These are phyloP conservation scores for Xenosphaeropsis pyriputrescens DNA, from an alignment of 2,329 filamentous ascomycete genomes.

Conservation along the genomic window DNA sequence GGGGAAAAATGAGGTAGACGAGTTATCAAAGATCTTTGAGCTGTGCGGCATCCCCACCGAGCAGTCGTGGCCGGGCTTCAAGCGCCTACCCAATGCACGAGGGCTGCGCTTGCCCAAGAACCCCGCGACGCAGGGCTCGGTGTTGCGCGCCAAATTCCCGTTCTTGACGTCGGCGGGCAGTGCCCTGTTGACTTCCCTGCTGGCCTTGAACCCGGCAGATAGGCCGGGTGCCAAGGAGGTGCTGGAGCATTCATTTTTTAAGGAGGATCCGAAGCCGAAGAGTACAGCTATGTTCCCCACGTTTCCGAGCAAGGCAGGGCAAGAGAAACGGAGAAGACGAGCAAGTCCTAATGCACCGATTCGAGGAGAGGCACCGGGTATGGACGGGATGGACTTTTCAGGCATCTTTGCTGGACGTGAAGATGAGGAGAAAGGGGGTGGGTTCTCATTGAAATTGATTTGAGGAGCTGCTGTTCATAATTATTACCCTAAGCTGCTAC, in stretches of 20 bases:
- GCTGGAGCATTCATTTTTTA: constrained; percentile 72
- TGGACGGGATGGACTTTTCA: constrained; percentile 48
- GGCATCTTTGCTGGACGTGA: constrained; percentile 56
- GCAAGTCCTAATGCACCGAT: constrained; percentile 74
- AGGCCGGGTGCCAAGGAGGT: constrained; percentile 62
- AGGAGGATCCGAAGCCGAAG: constrained; percentile 80
- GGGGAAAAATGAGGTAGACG: constrained; percentile 84
- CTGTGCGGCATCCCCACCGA: constrained; percentile 79
- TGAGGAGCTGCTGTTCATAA: constrained; percentile 4
- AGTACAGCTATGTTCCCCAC: constrained; percentile 88
- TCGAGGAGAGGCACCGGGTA: constrained; percentile 46
- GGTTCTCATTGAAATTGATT: constrained; percentile 51
- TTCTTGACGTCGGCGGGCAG: constrained; percentile 65
- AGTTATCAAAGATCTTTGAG: constrained; percentile 76
- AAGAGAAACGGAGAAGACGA: constrained; percentile 62
- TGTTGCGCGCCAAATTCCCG: constrained; percentile 67
- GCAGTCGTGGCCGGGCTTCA: constrained; percentile 73
- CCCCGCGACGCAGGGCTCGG: constrained; percentile 23
- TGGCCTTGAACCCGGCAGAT: constrained; percentile 58
- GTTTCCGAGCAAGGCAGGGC: constrained; percentile 87
- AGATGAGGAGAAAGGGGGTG: constrained; percentile 48
- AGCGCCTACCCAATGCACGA: constrained; percentile 73
- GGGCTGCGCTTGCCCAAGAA: constrained; percentile 54
- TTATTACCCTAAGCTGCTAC: too few species aligned
- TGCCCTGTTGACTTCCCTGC: constrained; percentile 50